Percentiles rank a stretch among this genome's conserved stretches.
Conservation (phyloP, 208 protist genomes). For the Angomonas deanei region DNA sequence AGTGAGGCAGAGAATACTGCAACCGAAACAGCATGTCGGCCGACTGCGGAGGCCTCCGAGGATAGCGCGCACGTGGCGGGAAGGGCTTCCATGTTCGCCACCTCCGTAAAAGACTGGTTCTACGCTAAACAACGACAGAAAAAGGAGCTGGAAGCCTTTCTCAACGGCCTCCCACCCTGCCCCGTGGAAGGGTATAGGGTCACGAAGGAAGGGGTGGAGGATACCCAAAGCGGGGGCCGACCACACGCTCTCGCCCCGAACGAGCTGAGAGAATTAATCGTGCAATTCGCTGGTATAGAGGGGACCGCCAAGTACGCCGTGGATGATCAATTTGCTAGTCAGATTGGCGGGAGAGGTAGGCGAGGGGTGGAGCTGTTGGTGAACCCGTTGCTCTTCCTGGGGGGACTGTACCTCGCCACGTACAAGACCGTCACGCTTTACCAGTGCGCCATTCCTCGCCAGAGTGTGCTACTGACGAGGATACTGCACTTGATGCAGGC, state of each 20-base stretch:
- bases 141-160: not conserved
- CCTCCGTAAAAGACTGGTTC: not conserved
- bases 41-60: no score
- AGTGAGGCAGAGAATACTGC: no score
- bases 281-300: conserved; percentile 52
- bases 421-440: conserved; percentile 68
- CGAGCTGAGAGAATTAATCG: conserved; percentile 44
- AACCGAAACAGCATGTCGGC: no score
- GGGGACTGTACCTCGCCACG: conserved; percentile 61
- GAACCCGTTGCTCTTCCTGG: conserved; percentile 50
- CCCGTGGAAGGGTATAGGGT: conserved; percentile 62
- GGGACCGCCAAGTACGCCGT: conserved; percentile 56
- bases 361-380: conserved; percentile 57
- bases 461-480: conserved; percentile 52
- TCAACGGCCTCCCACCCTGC: conserved; percentile 29
- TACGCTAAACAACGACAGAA: no score
- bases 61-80: no score
- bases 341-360: conserved; percentile 40
- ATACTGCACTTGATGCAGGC: conserved; percentile 28
- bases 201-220: conserved; percentile 34
- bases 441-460: conserved; percentile 41
- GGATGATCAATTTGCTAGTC: conserved; percentile 38
- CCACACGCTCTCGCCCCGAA: conserved; percentile 24
- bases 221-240: conserved; percentile 24
- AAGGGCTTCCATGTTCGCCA: not conserved